Conservation (phyloP, 495 filamentous ascomycete genomes). For the Penicillium steckii region DNA sequence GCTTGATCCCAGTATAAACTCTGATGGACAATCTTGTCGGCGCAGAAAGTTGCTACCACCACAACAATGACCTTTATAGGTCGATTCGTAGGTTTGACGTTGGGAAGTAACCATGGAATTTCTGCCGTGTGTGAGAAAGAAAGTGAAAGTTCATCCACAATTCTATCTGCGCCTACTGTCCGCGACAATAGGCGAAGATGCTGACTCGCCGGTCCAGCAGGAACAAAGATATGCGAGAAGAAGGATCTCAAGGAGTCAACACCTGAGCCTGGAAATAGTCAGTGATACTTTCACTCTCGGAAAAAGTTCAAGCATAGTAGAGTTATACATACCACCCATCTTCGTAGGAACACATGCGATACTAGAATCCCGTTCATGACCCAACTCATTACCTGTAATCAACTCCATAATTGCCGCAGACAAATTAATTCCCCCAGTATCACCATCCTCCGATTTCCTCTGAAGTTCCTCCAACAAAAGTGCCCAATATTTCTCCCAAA, state of each 20-base stretch:
- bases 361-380: conserved; percentile 7
- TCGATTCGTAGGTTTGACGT: conserved; percentile 65
- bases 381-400: background rate
- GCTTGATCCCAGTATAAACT: conserved; percentile 88
- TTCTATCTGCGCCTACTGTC: conserved; percentile 58
- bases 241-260: conserved; percentile 52
- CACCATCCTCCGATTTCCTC: background rate
- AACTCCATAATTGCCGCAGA: conserved; percentile 10
- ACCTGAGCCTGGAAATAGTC: conserved; percentile 18
- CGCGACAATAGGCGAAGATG: conserved; percentile 67
- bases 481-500: conserved; percentile 57
- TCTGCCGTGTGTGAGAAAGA: conserved; percentile 67
- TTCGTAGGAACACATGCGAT: conserved; percentile 31
- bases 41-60: conserved; percentile 69
- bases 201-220: conserved; percentile 62
- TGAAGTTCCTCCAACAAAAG: conserved; percentile 13
- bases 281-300: too few species aligned
- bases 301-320: too few species aligned
- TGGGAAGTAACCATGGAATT: conserved; percentile 78
- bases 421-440: conserved; percentile 1
- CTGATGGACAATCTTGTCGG: conserved; percentile 71
- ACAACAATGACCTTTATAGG: conserved; percentile 67
- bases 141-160: conserved; percentile 57
- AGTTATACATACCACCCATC: conserved; percentile 42
- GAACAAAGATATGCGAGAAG: conserved; percentile 70